Evolutionary conservation across 345 rosid genomes (phyloP), one percentile per base, ranked within the genome.

Genomic region (Turnera subulata): DNA sequence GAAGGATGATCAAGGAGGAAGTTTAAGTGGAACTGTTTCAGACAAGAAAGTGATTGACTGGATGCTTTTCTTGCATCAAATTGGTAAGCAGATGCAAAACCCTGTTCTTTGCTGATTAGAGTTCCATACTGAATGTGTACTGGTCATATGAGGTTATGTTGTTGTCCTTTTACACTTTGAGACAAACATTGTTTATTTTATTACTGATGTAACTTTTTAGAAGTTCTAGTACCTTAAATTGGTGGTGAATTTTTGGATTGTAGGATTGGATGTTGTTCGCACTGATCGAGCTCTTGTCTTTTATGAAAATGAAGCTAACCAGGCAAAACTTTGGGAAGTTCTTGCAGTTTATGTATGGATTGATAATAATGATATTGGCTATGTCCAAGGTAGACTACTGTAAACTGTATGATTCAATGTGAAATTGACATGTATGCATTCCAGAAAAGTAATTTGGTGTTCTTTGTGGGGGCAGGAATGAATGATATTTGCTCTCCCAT

Each of bases 401-500:
- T 51, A 17, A 44, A 21, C 53, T 56, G 37, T 18, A 43, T 53
- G 20, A 35, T 21, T 23, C 54, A 12, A 12, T 61, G 35, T 26
- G 17, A 53, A 64, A 54, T 2, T 48, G 24, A 37, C 42, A 37
- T 56, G 22, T 20, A 46, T 29, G 35, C 26, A 16, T 26, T 43
- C 48, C 51, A 9, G 17, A 45, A 32, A 23, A 43, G 23, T 58
- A 47, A 70, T 58, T 29, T 40, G 20, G 20, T 23, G 29, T 54
- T 35, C 17, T 71, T 64, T 52, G 39, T 45, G 59, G 65, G n/a
- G 20, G 62, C 80, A 92, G 98, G 98, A 67, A 89, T 92, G 98
- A 92, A 82, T 73, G 98, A 89, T 71, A 89, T 89, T 45, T 85
- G 96, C 75, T 92, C 96, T 29, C 98, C 97, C 24, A 89, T 92